phyloP scores from a whole-genome alignment of 805 yeast species.

The Priceomyces fermenticarens region DNA sequence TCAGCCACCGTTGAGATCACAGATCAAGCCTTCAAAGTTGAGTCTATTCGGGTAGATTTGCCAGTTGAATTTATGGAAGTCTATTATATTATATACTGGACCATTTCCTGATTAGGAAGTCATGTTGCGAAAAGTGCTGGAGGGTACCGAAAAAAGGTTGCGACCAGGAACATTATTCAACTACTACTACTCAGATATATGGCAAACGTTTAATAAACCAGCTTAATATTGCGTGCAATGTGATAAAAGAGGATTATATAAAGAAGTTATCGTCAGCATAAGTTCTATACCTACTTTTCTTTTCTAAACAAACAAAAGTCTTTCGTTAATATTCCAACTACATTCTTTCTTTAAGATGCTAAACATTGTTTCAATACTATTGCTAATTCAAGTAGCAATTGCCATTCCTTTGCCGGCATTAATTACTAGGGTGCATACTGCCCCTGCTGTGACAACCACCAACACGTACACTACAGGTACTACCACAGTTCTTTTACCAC shows the following conservation, averaged over 20 bases:
- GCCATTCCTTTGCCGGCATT: slow-evolving; percentile 39
- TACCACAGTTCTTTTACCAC: slow-evolving; percentile 47
- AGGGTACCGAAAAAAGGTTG: background rate
- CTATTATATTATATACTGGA: slow-evolving; percentile 1
- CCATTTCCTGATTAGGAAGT: slow-evolving; percentile 3
- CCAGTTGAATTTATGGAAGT: too few relatives aligned
- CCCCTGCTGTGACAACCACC: slow-evolving; percentile 49
- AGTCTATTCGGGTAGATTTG: too few relatives aligned
- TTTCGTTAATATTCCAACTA: background rate
- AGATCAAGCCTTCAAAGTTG: too few relatives aligned
- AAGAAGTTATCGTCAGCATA: too few relatives aligned
- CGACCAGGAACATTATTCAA: background rate
- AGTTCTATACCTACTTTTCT: too few relatives aligned
- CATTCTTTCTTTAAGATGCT: slow-evolving; percentile 1
- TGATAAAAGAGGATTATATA: too few relatives aligned
- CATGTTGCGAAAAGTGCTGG: slow-evolving; percentile 3
- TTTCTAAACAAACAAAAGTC: too few relatives aligned
- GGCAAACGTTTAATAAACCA: too few relatives aligned
- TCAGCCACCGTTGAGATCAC: too few relatives aligned
- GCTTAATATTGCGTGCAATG: too few relatives aligned
- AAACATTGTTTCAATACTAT: slow-evolving; percentile 12
- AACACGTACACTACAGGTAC: slow-evolving; percentile 43
- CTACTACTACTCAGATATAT: too few relatives aligned
- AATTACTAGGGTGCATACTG: slow-evolving; percentile 56
- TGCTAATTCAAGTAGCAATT: slow-evolving; percentile 16